Evolutionary conservation across 495 filamentous ascomycete genomes (phyloP), one percentile per base, ranked within the genome.

Genomic region (Penicillium chermesinum): DNA sequence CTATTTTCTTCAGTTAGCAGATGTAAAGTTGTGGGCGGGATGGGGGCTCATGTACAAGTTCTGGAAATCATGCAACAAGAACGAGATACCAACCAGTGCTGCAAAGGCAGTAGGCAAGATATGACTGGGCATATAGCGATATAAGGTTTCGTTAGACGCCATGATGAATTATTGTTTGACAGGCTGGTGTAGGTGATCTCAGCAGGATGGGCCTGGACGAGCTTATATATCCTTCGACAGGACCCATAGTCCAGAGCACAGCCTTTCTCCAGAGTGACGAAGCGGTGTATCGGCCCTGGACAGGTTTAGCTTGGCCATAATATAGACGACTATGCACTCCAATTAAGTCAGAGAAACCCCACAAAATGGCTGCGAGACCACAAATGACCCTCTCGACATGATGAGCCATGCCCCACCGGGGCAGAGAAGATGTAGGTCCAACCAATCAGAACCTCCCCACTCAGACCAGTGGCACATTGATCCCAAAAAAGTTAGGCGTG

Each of bases 31-130:
- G 14, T 40, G 3, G 7, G 17, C 21, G 1, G 14, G 14, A 15
- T 42, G 18, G 14, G 18, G 7, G 47, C 9, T 1, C 62, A 37
- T n/a, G n/a, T 40, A 71, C 64, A 63, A 64, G 37, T 71, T 74
- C 38, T 74, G 71, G 46, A 62, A 72, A 18, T 60, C 48, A 37
- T 74, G 71, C 7, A 63, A 18, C 0, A 66, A 12, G 14, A 67
- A 43, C 0, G 69, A 73, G 19, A 65, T 6, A 15, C 60, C 61
- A 4, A 72, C 57, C 3, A 73, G 22, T 2, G 49, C 61, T 4
- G 69, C 64, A 46, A 74, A 74, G 13, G 69, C 52, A 0, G 59
- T 60, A 2, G 70, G 68, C n/a, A 70, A 46, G 2, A 63, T 53
- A 61, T 72, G 66, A 50, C 65, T 72, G 6, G 71, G 67, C 2